Base-by-base conservation (phyloP, 495 filamentous ascomycete species). In the Penicillium riverlandense region DNA sequence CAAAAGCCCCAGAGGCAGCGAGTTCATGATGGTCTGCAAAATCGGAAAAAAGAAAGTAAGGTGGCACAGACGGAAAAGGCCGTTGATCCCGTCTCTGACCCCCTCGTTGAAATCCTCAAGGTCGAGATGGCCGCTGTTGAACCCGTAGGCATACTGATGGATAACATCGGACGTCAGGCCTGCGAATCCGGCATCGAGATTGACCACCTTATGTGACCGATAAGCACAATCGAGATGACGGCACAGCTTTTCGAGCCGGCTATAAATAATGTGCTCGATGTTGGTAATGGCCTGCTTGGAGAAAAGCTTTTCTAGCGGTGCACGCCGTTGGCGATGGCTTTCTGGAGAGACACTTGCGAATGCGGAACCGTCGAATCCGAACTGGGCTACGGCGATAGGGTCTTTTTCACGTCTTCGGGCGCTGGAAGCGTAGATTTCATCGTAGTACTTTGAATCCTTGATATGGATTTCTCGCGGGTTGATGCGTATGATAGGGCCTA, bases 401-500 rank as follows among this genome's bases (percentile, higher is more conserved):
- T 57, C 49, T 32, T 66, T 66, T 13, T 67, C 60, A 8, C 63
- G 54, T 11, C 41, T 41, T 7, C 52, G 47, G 2, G 45, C 37
- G 36, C 40, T 45, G 0, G 50, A 47, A 11, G 65, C 45, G 12
- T 64, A 66, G 3, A 70, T 57, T 11, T 63, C 58, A 6, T 65
- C 59, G 41, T 66, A 69, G 16, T 59, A 69, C n/a, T 41, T 41
- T 0, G 60, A 47, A 29, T 70, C 67, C n/a, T 61, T 62, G 41
- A 69, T 55, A 40, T 74, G 71, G 4, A 82, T 44, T 46, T 80
- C 75, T 11, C 60, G 34, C 0, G 78, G 78, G 22, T 58, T 70
- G 32, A 80, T 62, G 6, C 78, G 68, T 13, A 80, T 52, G 38
- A 80, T 74, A 1, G 77, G 74, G 0, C 74, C 76, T 76, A 30